Percentiles rank a stretch among this genome's conserved stretches.
Conservation (phyloP, 1,284 basidiomycete genomes). For the Naganishia sp. region DNA sequence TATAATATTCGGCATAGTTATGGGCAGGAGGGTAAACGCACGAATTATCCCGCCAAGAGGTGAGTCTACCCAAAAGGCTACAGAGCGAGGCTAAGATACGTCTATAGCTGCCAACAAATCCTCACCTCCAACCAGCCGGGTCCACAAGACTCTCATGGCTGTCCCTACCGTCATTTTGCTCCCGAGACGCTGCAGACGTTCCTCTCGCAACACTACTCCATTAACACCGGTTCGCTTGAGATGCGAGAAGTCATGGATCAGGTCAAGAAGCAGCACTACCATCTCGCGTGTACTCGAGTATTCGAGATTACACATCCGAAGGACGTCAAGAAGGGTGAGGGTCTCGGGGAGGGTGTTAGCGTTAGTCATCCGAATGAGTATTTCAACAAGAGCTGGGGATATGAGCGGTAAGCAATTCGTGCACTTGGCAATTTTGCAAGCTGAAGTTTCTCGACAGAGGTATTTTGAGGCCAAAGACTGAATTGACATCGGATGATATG, state of each 20-base stretch:
- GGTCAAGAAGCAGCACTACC: slow-evolving; percentile 82
- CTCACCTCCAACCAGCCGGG: slow-evolving; percentile 75
- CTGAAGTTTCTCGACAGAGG: slow-evolving; percentile 8
- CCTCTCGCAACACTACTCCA: slow-evolving; percentile 68
- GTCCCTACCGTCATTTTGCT: slow-evolving; percentile 91
- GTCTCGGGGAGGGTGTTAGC: slow-evolving; percentile 81
- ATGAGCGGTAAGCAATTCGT: slow-evolving; percentile 49
- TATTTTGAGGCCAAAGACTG: slow-evolving; percentile 7
- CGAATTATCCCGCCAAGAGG: slow-evolving; percentile 93
- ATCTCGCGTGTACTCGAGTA: slow-evolving; percentile 94
- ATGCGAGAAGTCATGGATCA: slow-evolving; percentile 81
- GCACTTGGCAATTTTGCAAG: not conserved
- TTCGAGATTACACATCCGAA: slow-evolving; percentile 88
- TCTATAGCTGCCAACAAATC: slow-evolving; percentile 81
- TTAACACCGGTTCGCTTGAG: slow-evolving; percentile 67
- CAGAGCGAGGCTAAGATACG: not conserved
- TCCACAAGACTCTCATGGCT: slow-evolving; percentile 78
- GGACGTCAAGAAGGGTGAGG: slow-evolving; percentile 85
- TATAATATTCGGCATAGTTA: slow-evolving; percentile 98
- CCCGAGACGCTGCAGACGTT: slow-evolving; percentile 79
- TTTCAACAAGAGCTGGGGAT: slow-evolving; percentile 57
- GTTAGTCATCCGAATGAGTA: slow-evolving; percentile 92
- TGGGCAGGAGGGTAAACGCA: slow-evolving; percentile 89
- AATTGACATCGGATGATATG: slow-evolving; percentile 24
- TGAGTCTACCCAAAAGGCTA: slow-evolving; percentile 45